Evolutionary conservation across 805 yeast genomes (phyloP), one percentile per base, ranked within the genome.

Genomic region (Millerozyma acaciae): DNA sequence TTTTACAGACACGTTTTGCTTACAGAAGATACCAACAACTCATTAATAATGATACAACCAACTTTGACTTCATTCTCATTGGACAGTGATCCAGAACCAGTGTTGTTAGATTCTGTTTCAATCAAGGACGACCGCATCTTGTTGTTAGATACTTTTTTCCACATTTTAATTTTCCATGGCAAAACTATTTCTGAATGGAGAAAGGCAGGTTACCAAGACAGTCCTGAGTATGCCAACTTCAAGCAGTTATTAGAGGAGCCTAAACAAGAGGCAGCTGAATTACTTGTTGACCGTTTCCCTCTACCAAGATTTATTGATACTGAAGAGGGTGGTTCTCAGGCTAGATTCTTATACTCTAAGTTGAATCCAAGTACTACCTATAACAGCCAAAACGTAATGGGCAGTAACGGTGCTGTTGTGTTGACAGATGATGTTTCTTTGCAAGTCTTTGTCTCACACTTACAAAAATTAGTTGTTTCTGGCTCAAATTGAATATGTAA

Each of bases 281-380:
- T 94, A 44, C 76, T 93, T 50, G 77, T 84, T 23, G 97, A 93
- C 55, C 76, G 99, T 55, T 90, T 87, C 78, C 99, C 99, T 49
- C 72, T 93, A 53, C 99, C 99, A 30, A 78, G 98, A 63, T 93
- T 90, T 55, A 89, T 93, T 48, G 96, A 90, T 50, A 87, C 96
- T 39, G 97, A 90, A 57, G 97, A 90, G 50, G 97, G 98, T 50
- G 97, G 96, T 35, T 89, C 97, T 10, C 99, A 93, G 65, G 97
- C 97, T 2, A 80, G 99, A 65, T 93, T 93, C 73, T 73, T 93
- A 61, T 79, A 87, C 61, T 86, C 97, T 18, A 93, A 88, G 64
- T 77, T 93, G 60, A 93, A 94, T 60, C 98, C 98, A 25, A 83
- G 96, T 29, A 87, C 84, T 43, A 81, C 89, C 24, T 83, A 84